Evolutionary conservation across 768 basidiomycete genomes (phyloP), one percentile per base, ranked within the genome.

Genomic region (Boletellus emodensis): DNA sequence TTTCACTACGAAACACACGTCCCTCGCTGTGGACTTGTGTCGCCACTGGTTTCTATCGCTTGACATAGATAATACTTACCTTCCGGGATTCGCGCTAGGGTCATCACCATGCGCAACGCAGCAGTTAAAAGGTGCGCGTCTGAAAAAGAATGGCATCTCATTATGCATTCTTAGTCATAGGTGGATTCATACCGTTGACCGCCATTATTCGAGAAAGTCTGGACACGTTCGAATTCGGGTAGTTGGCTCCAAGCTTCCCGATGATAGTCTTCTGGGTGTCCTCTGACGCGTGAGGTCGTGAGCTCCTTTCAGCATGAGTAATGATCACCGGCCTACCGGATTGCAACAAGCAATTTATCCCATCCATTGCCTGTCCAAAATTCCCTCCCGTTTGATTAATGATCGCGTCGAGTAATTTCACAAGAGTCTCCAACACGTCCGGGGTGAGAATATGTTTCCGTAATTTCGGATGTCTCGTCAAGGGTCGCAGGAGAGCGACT

Each of bases 341-440:
- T 14, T 51, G 42, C 51, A 59, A 18, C 17, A 64, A 20, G 22
- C 52, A 56, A 12, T 15, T 51, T 39, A 63, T 32, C n/a, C 60
- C 53, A 3, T 64, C 55, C 62, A 63, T 63, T 17, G 49, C 62
- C 32, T 55, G 60, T 24, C 44, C 41, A 24, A 64, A 59, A 32
- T 53, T 54, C 4, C 38, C 42, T 12, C 17, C 48, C 0, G 30
- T 30, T 24, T 43, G 36, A 2, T 3, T 8, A 18, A 62, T 10
- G 10, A 54, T 55, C 20, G 0, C 10, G 40, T 64, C 63, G 4
- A 63, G 46, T 15, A 62, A 36, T 2, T 20, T 6, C 26, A 63
- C 35, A 14, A 63, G 43, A 6, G 11, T 51, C 1, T 54, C 26
- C 33, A 62, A 28, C 6, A 62, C 46, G 1, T 57, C 53, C 0